Conservation (phyloP, 1,139 yeast species). For the Sugiyamaella xylanicola region DNA sequence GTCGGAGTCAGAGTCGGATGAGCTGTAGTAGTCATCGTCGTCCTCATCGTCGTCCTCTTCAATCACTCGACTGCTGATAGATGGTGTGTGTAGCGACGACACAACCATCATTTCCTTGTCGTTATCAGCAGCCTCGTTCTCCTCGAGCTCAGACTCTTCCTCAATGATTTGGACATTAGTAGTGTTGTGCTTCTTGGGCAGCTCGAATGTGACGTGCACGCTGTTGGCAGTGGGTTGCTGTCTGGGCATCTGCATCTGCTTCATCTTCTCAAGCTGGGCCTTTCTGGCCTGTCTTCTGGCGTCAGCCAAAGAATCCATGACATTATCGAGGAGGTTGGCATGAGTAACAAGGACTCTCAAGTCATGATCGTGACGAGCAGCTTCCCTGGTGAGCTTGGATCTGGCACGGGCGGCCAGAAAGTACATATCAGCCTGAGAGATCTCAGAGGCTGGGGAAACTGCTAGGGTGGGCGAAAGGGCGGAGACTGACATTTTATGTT, state of each 20-base stretch:
- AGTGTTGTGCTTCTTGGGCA: slow-evolving; percentile 9
- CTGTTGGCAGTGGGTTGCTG: not conserved
- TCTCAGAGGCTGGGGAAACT: slow-evolving; percentile 15
- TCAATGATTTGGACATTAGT: slow-evolving; percentile 22
- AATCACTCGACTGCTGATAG: slow-evolving; percentile 10
- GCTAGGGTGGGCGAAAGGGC: slow-evolving; percentile 18
- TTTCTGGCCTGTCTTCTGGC: slow-evolving; percentile 22
- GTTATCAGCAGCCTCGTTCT: slow-evolving; percentile 7
- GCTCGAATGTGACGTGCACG: slow-evolving; percentile 13
- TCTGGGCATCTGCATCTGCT: slow-evolving; percentile 16
- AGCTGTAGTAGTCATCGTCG: slow-evolving; percentile 22
- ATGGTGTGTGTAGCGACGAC: slow-evolving; percentile 5
- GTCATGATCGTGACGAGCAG: slow-evolving; percentile 60
- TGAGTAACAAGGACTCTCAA: slow-evolving; percentile 68
- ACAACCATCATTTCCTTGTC: slow-evolving; percentile 6
- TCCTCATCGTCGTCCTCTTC: slow-evolving; percentile 23
- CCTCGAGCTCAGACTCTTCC: slow-evolving; percentile 22
- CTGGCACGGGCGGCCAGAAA: slow-evolving; percentile 70
- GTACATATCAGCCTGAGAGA: slow-evolving; percentile 52
- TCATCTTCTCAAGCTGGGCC: slow-evolving; percentile 20
- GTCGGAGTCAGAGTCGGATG: slow-evolving; percentile 23
- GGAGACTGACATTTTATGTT: not conserved
- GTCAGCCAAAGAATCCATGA: slow-evolving; percentile 52
- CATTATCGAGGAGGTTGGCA: slow-evolving; percentile 71
- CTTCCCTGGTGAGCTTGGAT: slow-evolving; percentile 66